Conservation (phyloP, 331 rosid genomes). For the Erythrophleum ivorense region DNA sequence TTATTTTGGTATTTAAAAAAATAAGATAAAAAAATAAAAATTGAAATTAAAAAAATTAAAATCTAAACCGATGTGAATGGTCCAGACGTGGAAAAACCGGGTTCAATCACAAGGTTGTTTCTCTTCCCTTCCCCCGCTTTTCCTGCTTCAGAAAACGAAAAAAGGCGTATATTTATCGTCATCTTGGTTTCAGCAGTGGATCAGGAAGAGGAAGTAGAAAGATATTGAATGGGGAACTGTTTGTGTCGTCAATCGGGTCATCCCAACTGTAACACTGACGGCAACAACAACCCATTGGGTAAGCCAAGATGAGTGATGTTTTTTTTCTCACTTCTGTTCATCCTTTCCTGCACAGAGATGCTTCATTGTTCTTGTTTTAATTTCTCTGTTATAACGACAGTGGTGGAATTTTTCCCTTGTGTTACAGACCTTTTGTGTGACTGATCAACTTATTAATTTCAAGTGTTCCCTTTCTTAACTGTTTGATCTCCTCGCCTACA, state of each 20-base stretch:
- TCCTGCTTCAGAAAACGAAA: background rate
- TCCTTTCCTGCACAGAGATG: background rate
- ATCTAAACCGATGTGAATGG: too few relatives aligned
- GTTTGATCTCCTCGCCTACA: background rate
- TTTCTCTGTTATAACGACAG: background rate
- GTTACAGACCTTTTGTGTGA: background rate
- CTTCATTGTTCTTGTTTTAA: background rate
- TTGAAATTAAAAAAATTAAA: too few relatives aligned
- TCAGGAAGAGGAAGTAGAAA: conserved; percentile 4
- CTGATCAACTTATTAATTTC: background rate
- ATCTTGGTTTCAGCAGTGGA: background rate
- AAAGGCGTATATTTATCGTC: background rate
- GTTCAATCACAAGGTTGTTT: background rate
- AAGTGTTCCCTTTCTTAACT: background rate
- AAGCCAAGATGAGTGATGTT: background rate
- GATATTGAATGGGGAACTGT: conserved; percentile 48
- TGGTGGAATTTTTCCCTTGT: background rate
- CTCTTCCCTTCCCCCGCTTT: background rate
- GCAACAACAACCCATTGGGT: conserved; percentile 40
- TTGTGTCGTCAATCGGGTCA: conserved; percentile 23
- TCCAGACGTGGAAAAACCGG: too few relatives aligned
- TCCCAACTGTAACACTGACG: conserved; percentile 18
- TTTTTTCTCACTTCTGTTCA: background rate
- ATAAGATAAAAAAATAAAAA: too few relatives aligned
- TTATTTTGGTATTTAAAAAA: too few relatives aligned